These are phyloP conservation scores for Andrographis paniculata DNA, from an alignment of 305 asterid species.

Conservation along the genomic window DNA sequence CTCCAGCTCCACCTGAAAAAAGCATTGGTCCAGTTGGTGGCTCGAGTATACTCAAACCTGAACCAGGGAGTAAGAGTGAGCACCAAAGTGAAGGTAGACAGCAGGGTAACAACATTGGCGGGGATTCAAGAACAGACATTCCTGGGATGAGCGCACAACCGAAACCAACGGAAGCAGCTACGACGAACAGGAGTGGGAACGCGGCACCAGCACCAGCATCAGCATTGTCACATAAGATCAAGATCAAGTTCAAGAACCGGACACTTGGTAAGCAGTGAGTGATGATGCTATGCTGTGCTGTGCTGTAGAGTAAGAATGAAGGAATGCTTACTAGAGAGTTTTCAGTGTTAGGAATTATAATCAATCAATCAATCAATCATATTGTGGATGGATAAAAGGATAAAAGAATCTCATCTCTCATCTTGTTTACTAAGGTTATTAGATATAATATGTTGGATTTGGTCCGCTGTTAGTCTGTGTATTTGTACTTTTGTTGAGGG, in stretches of 20 bases:
- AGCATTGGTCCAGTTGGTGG: slow-evolving; percentile 11
- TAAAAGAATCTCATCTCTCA: too few relatives aligned
- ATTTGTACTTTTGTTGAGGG: too few relatives aligned
- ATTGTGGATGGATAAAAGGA: too few relatives aligned
- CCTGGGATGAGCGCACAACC: slow-evolving; percentile 18
- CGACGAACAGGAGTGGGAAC: slow-evolving; percentile 31
- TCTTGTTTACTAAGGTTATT: too few relatives aligned
- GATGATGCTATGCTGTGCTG: too few relatives aligned
- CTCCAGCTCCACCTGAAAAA: slow-evolving; percentile 21
- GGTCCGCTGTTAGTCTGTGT: too few relatives aligned
- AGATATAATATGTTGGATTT: too few relatives aligned
- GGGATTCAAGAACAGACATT: slow-evolving; percentile 16
- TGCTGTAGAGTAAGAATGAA: too few relatives aligned
- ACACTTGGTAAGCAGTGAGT: slow-evolving; percentile 31
- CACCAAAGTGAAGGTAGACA: slow-evolving; percentile 23
- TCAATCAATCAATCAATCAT: too few relatives aligned
- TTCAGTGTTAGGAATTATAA: too few relatives aligned
- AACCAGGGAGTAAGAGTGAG: slow-evolving; percentile 13
- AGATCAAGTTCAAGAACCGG: slow-evolving; percentile 71
- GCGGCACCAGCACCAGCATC: slow-evolving; percentile 30
- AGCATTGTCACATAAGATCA: slow-evolving; percentile 55
- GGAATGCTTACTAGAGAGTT: too few relatives aligned
- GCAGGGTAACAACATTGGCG: slow-evolving; percentile 17
- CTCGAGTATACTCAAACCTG: slow-evolving; percentile 19
- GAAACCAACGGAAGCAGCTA: slow-evolving; percentile 26